Conservation (phyloP, 2,329 filamentous ascomycete genomes). For the Hypoxylon sp. region DNA sequence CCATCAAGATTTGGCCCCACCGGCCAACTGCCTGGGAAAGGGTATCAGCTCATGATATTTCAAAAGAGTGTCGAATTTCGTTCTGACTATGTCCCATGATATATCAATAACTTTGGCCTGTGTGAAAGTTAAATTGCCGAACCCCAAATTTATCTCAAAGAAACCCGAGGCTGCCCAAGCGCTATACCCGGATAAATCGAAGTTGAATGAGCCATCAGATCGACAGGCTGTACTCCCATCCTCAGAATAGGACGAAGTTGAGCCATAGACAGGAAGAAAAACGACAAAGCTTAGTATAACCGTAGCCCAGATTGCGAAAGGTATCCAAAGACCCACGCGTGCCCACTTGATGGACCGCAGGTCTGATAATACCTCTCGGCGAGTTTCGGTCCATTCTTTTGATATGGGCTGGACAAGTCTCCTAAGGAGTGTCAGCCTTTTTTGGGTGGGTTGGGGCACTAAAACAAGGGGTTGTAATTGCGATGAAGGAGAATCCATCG, state of each 20-base stretch:
- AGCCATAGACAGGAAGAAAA: slow-evolving; percentile 4
- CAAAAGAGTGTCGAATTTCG: not conserved
- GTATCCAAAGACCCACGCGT: slow-evolving; percentile 7
- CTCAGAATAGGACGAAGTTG: not conserved
- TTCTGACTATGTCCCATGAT: slow-evolving; percentile 38
- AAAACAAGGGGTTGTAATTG: not conserved
- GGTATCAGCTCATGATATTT: not conserved
- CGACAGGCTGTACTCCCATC: slow-evolving; percentile 21
- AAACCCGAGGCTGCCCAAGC: slow-evolving; percentile 32
- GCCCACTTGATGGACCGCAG: slow-evolving; percentile 19
- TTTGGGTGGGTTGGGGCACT: not conserved
- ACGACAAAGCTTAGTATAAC: slow-evolving; percentile 7
- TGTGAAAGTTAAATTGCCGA: slow-evolving; percentile 37
- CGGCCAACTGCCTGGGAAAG: slow-evolving; percentile 49
- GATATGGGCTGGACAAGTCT: not conserved
- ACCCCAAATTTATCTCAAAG: slow-evolving; percentile 41
- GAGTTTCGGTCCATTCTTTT: slow-evolving; percentile 1
- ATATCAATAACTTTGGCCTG: slow-evolving; percentile 41
- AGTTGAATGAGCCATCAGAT: slow-evolving; percentile 38
- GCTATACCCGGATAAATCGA: slow-evolving; percentile 18
- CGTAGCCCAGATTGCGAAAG: slow-evolving; percentile 9
- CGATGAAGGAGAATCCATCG: not conserved
- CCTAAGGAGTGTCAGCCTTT: not conserved
- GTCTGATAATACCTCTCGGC: slow-evolving; percentile 14
- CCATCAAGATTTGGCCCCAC: slow-evolving; percentile 49